Conservation (phyloP, 495 filamentous ascomycete genomes). For the Tuber calosporum region DNA sequence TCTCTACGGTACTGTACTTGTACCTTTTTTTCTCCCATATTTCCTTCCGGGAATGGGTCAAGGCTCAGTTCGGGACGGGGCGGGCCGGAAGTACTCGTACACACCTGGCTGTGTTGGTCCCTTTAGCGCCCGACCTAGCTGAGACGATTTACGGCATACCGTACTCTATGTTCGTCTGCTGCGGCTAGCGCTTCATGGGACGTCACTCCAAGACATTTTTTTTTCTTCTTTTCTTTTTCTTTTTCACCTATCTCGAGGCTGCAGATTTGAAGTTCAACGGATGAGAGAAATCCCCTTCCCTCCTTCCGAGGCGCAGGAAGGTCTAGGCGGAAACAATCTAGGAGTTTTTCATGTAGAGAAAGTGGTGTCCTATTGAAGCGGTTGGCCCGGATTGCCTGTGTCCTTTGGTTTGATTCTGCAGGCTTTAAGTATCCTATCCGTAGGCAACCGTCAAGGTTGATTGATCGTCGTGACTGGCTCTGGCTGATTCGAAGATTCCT, state of each 20-base stretch:
- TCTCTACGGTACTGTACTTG: too few relatives aligned
- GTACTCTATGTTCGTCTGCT: too few relatives aligned
- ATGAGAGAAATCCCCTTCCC: background rate
- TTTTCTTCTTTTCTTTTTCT: background rate
- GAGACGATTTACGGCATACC: background rate
- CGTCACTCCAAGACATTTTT: background rate
- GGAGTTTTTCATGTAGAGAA: background rate
- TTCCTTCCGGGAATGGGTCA: background rate
- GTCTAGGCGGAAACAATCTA: background rate
- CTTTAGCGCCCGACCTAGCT: background rate
- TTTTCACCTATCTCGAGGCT: background rate
- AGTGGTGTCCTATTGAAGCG: background rate
- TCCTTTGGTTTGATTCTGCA: background rate
- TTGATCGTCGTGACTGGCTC: too few relatives aligned
- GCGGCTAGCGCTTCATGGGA: background rate
- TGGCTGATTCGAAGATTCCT: background rate
- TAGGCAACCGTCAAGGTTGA: background rate
- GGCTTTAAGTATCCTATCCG: background rate
- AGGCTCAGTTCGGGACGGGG: background rate
- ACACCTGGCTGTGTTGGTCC: background rate
- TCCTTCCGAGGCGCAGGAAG: background rate
- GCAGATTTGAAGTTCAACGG: background rate
- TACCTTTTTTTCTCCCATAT: background rate
- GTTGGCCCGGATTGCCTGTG: background rate
- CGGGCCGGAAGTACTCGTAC: too few relatives aligned